Evolutionary conservation across 768 basidiomycete genomes (phyloP).

Genomic region (Lanmaoa pseudosensibilis): DNA sequence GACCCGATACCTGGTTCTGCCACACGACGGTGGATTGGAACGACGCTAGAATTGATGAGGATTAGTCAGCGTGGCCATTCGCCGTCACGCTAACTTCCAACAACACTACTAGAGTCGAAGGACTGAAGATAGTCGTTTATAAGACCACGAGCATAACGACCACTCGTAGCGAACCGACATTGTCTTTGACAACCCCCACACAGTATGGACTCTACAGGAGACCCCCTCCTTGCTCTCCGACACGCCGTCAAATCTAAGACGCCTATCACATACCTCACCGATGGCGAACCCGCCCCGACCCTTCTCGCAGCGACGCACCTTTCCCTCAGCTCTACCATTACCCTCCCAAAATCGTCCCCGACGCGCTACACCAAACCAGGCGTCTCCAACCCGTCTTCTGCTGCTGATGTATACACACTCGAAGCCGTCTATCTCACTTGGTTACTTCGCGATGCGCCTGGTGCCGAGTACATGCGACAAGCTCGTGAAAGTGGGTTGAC

Average conservation of each 20-base stretch:
- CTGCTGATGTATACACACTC: conserved; percentile 66
- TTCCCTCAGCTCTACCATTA: conserved; percentile 49
- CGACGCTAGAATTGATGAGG: no score
- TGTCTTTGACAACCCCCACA: background rate
- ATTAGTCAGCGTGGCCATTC: no score
- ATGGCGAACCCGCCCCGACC: conserved; percentile 41
- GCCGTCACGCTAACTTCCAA: no score
- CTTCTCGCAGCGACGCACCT: conserved; percentile 65
- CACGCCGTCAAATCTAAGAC: conserved; percentile 40
- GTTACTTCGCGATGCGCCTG: conserved; percentile 67
- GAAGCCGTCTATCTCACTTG: conserved; percentile 87
- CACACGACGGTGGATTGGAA: no score
- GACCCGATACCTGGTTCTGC: no score
- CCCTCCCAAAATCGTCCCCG: conserved; percentile 68
- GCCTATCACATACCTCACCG: conserved; percentile 47
- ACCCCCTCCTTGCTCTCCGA: no score
- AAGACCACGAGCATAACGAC: no score
- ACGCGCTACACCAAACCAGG: conserved; percentile 79
- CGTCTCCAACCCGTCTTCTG: conserved; percentile 30
- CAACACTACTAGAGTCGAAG: no score
- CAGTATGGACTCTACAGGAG: background rate
- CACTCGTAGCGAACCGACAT: background rate
- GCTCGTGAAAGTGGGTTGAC: conserved; percentile 72
- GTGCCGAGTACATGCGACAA: conserved; percentile 88
- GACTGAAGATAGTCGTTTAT: no score